Percentiles rank a stretch among this genome's conserved stretches.
Conservation (phyloP, 805 yeast genomes). For the Starmerella riodocensis region DNA sequence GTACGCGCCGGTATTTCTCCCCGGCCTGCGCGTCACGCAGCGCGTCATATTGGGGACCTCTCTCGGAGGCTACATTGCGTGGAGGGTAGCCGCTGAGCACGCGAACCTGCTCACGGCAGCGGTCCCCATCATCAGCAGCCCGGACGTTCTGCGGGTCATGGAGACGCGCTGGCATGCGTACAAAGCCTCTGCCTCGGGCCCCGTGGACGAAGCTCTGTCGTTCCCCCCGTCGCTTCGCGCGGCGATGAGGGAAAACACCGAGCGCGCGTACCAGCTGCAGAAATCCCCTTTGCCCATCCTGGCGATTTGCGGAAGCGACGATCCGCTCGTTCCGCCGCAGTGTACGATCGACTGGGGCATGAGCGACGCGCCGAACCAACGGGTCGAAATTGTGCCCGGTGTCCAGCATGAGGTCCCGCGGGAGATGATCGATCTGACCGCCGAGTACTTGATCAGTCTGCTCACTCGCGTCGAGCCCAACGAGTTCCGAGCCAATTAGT, state of each 20-base stretch:
- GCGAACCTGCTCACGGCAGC: conserved; percentile 25
- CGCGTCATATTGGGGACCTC: conserved; percentile 38
- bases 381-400: conserved; percentile 23
- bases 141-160: conserved; percentile 36
- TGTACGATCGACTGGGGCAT: conserved; percentile 26
- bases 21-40: conserved; percentile 22
- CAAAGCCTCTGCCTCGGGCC: neutral
- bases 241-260: neutral
- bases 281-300: conserved; percentile 19
- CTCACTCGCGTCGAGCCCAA: conserved; percentile 1
- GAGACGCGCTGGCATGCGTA: conserved; percentile 27
- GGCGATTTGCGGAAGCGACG: conserved; percentile 28
- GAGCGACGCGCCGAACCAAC: conserved; percentile 17
- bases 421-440: conserved; percentile 22
- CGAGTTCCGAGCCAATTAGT: too few relatives aligned
- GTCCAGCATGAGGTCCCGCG: conserved; percentile 26
- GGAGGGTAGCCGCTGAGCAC: conserved; percentile 34
- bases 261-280: conserved; percentile 2
- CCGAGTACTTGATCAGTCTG: conserved; percentile 17
- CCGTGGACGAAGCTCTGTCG: conserved; percentile 4
- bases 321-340: conserved; percentile 28
- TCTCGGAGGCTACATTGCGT: conserved; percentile 45
- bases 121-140: conserved; percentile 41
- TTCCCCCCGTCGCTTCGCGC: conserved; percentile 8
- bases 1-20: conserved; percentile 31